Percentiles rank a stretch among this genome's conserved stretches.
Evolutionary conservation across 2,329 filamentous ascomycete genomes (phyloP).

Genomic region (Mariannaea sp.): DNA sequence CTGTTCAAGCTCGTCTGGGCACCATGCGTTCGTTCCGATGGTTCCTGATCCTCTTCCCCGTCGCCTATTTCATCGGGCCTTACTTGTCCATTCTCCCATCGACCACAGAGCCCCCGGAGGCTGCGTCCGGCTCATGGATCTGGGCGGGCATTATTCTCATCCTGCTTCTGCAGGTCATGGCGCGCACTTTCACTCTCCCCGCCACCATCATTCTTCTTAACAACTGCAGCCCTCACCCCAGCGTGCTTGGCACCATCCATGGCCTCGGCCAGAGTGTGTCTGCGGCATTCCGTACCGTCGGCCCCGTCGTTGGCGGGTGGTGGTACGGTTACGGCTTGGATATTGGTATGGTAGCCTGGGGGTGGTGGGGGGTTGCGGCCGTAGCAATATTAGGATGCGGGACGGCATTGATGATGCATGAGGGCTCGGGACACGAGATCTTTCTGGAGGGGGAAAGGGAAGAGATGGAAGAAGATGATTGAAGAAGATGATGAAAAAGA

Average conservation of each 20-base stretch:
- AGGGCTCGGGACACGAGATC: slow-evolving; percentile 67
- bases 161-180: slow-evolving; percentile 71
- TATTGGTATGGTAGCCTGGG: slow-evolving; percentile 51
- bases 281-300: slow-evolving; percentile 54
- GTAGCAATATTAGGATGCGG: slow-evolving; percentile 62
- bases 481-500: neutral
- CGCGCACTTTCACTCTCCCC: slow-evolving; percentile 69
- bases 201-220: slow-evolving; percentile 64
- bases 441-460: slow-evolving; percentile 54
- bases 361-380: slow-evolving; percentile 54
- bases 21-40: slow-evolving; percentile 69
- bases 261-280: slow-evolving; percentile 58
- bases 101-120: slow-evolving; percentile 16
- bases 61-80: slow-evolving; percentile 70
- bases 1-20: slow-evolving; percentile 66
- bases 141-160: slow-evolving; percentile 48
- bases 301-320: slow-evolving; percentile 55
- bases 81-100: slow-evolving; percentile 60
- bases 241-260: slow-evolving; percentile 62
- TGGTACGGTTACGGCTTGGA: slow-evolving; percentile 54
- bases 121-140: slow-evolving; percentile 23
- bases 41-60: slow-evolving; percentile 68
- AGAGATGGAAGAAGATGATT: slow-evolving; percentile 23
- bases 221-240: slow-evolving; percentile 63
- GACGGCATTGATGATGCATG: slow-evolving; percentile 64